These are phyloP conservation scores for Pilaira anomala DNA, from an alignment of 192 early-diverging fungal species.

Conservation along the genomic window DNA sequence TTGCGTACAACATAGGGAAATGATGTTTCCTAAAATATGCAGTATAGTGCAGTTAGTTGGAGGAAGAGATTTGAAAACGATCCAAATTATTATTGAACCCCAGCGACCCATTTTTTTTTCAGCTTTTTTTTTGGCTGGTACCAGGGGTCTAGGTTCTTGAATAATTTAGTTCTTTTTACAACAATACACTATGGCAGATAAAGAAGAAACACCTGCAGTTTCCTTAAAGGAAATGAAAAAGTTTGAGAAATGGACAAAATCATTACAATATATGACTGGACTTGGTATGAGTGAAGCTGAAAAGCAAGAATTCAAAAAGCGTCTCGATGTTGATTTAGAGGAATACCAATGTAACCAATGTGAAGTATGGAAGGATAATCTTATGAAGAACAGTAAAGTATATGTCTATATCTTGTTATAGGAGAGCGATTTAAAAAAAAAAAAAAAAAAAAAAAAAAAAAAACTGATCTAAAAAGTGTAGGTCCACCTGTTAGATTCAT, in stretches of 20 bases:
- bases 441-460: neutral
- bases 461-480: conserved; percentile 17
- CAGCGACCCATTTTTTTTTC: too few species aligned
- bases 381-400: conserved; percentile 63
- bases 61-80: too few species aligned
- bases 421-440: too few species aligned
- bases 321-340: conserved; percentile 44
- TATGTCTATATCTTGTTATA: neutral
- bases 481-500: conserved; percentile 88
- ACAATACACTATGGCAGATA: too few species aligned
- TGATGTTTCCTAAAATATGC: too few species aligned
- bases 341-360: conserved; percentile 60
- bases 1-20: too few species aligned
- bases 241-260: conserved; percentile 63
- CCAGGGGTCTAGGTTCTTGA: too few species aligned
- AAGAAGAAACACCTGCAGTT: too few species aligned
- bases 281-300: conserved; percentile 55
- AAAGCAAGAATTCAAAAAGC: conserved; percentile 29
- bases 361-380: conserved; percentile 73
- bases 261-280: conserved; percentile 57
- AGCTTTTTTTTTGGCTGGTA: too few species aligned
- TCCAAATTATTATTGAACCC: too few species aligned
- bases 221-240: conserved; percentile 49
- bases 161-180: too few species aligned
- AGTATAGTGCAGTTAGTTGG: too few species aligned